Evolutionary conservation across 129 eudicot genomes (phyloP).

Genomic region (Dittrichia graveolens): DNA sequence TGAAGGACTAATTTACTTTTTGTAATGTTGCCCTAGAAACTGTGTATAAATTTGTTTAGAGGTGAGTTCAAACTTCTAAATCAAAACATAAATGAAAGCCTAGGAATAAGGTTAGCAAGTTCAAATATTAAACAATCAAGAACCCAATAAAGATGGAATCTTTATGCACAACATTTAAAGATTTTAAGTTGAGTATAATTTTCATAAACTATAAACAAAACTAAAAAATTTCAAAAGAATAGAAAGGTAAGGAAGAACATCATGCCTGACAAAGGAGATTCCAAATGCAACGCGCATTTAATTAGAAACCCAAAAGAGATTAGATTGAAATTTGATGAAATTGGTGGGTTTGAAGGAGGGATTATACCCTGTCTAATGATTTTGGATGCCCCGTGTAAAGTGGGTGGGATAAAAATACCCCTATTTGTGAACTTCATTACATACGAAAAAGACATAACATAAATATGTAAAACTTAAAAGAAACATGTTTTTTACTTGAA

Average conservation of each 20-base stretch:
- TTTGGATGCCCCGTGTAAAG: no score
- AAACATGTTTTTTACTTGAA: no score
- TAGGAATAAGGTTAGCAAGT: not conserved
- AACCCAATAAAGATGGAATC: slow-evolving; percentile 10
- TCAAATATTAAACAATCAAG: not conserved
- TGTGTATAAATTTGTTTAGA: not conserved
- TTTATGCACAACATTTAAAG: not conserved
- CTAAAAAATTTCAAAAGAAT: not conserved
- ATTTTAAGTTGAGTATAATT: not conserved
- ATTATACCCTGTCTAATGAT: no score
- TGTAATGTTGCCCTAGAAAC: no score
- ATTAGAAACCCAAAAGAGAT: not conserved
- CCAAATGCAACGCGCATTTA: slow-evolving; percentile 37
- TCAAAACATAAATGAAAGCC: not conserved
- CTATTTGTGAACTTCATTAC: no score
- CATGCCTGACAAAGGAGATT: slow-evolving; percentile 30
- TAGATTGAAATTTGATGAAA: not conserved
- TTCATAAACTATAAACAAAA: not conserved
- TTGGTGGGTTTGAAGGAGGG: not conserved
- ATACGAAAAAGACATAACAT: no score
- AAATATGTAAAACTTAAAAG: no score
- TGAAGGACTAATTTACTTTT: no score
- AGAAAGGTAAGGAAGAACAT: slow-evolving; percentile 13
- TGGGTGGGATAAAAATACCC: no score
- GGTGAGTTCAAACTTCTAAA: not conserved